Evolutionary conservation across 148 eudicot genomes (phyloP).

Genomic region (Euryodendron excelsum): DNA sequence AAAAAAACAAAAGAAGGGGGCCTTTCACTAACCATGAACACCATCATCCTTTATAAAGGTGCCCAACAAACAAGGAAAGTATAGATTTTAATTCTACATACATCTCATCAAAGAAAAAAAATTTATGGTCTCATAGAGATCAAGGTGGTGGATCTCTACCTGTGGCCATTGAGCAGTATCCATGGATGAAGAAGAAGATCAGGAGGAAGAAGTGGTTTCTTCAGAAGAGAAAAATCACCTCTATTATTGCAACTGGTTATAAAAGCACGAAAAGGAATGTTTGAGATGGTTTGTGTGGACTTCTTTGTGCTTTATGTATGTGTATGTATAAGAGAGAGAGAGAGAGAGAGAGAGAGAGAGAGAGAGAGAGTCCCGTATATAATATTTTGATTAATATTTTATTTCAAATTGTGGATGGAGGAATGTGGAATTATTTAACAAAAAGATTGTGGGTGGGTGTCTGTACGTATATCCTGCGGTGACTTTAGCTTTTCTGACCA

Average conservation of each 20-base stretch:
- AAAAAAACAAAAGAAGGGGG: background rate
- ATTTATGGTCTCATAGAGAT: background rate
- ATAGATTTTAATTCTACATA: no score
- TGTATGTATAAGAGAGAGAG: no score
- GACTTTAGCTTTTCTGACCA: constrained; percentile 17
- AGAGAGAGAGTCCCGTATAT: background rate
- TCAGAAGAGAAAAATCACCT: constrained; percentile 10
- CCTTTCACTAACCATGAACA: no score
- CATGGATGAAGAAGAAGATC: constrained; percentile 41
- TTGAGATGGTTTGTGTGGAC: constrained; percentile 19
- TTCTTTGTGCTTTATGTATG: constrained; percentile 27
- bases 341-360: constrained; percentile 14
- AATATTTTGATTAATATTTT: background rate
- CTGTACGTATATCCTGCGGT: constrained; percentile 5
- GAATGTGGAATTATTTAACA: no score
- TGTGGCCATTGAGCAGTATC: constrained; percentile 80
- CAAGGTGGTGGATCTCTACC: constrained; percentile 37
- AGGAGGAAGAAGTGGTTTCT: constrained; percentile 5
- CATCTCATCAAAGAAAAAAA: background rate
- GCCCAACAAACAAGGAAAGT: no score
- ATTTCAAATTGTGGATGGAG: background rate
- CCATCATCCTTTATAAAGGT: no score
- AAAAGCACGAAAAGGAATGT: constrained; percentile 31
- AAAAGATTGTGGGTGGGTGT: background rate
- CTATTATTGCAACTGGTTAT: constrained; percentile 28